These are phyloP conservation scores for Populus trichocarpa DNA, from an alignment of 441 rosid species.

Conservation along the genomic window DNA sequence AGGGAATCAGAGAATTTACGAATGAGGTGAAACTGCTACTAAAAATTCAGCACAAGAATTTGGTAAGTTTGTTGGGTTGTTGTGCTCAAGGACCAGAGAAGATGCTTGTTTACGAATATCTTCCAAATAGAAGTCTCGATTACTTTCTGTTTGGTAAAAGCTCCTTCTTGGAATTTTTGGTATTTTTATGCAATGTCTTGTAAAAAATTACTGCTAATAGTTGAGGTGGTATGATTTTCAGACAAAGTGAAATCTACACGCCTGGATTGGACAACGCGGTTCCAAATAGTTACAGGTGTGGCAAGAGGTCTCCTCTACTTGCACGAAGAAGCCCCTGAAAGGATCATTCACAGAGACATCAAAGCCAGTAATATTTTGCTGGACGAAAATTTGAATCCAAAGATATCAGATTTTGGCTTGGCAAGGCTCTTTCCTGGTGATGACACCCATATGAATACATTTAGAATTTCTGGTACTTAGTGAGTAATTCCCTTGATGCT, in stretches of 20 bases:
- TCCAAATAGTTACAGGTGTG: constrained; percentile 57
- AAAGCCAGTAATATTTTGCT: constrained; percentile 59
- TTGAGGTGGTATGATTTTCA: constrained; percentile 29
- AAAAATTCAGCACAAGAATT: constrained; percentile 72
- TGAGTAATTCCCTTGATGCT: constrained; percentile 39
- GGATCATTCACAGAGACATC: constrained; percentile 45
- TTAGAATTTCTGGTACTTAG: constrained; percentile 77
- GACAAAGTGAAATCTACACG: constrained; percentile 47
- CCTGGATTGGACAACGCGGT: constrained; percentile 67
- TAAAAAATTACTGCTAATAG: not conserved
- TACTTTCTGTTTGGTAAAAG: constrained; percentile 67
- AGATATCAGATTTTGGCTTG: constrained; percentile 88
- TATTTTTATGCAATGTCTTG: not conserved
- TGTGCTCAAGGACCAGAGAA: constrained; percentile 78
- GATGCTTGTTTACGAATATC: constrained; percentile 94
- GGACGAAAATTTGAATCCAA: constrained; percentile 67
- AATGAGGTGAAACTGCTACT: constrained; percentile 83
- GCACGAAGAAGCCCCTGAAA: constrained; percentile 88
- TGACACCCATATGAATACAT: constrained; percentile 70
- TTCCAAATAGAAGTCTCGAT: constrained; percentile 83
- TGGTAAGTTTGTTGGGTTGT: constrained; percentile 77
- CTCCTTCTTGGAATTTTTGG: not conserved
- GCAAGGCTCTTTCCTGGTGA: constrained; percentile 91
- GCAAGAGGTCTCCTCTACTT: constrained; percentile 83
- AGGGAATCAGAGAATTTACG: constrained; percentile 70